Base-by-base conservation (phyloP, 768 basidiomycete species). In the Pisolithus sp. region DNA sequence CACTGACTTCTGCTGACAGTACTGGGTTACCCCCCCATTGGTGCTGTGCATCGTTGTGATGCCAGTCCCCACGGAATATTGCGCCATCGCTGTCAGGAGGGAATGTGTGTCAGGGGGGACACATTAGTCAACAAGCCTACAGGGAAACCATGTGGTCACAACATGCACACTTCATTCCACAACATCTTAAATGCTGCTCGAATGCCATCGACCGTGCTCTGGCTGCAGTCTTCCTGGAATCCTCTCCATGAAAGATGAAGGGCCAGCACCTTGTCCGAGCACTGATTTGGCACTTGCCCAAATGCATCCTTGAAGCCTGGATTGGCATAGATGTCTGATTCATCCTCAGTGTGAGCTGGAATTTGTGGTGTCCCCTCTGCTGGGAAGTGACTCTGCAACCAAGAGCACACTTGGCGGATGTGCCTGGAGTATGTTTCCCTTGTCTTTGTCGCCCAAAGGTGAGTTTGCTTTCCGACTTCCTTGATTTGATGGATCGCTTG, bases 1-100 rank as follows among this genome's bases (percentile, higher is more conserved):
- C 49, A 8, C 57, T 51, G 2, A 71, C 61, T 15, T 56, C 54
- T 18, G 46, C 42, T 0, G 64, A 63, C 1, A 61, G 49, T 0
- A 65, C 66, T 4, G 65, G 71, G 48, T 65, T 66, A 1, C 71
- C 70, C 5, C 55, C 44, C 12, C 70, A 65, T 2, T 26, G 46
- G 1, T 53, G 54, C 2, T 58, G 62, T 2, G 46, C 53, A 44
- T 64, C 39, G n/a, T 69, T 50, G n/a, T 58, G 58, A 7, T 39
- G 31, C 55, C 69, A 73, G 1, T 37, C 40, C 5, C 67, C 67
- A 1, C 41, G 45, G 51, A 70, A 71, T 17, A 49, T 57, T 20
- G 59, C 57, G 30, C 59, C 54, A n/a, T 54, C 55, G 40, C 63
- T 63, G 40, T 38, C 0, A 26, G 43, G 43, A 7, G n/a, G n/a